Evolutionary conservation across 352 stramenopile species (phyloP), one percentile per base, ranked within the genome.

Genomic region (Globisporangium uncinulatum): DNA sequence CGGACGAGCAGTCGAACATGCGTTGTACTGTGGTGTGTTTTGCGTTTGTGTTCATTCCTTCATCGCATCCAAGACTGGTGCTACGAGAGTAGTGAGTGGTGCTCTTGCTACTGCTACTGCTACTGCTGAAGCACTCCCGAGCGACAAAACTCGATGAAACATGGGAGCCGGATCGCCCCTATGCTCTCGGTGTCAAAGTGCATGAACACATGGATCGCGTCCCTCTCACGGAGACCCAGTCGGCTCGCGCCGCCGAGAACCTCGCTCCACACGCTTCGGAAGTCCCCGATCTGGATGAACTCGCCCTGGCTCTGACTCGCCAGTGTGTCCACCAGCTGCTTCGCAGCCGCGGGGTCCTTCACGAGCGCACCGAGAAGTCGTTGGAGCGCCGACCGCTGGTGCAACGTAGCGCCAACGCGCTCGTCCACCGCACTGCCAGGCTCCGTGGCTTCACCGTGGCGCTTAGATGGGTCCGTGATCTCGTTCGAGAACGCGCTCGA

Each of bases 121-220:
- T 37, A 9, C 19, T 54, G 55, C 20, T 54, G 55, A 7, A 17
- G 42, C 14, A 43, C 31, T 56, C 37, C 31, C 11, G 34, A 46
- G 34, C 42, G 24, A 43, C 65, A 86, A 46, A 79, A 87, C 20
- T 74, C 52, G 6, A 77, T 13, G 20, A 89, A 70, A 4, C 57
- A 36, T 11, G 51, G 36, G n/a, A 86, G 24, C 8, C 54, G 49
- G n/a, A 91, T 83, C 11, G 73, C 75, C 2, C 79, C 81, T 17
- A 91, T 74, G 60, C 79, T 84, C 49, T 86, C 66, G 6, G 65
- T 24, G 52, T 92, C 82, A 54, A 89, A 89, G 60, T 83, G 67
- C 82, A 92, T 92, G 70, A 92, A 92, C 14, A 78, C 73, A 56
- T 89, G 79, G 61, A 89, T 86, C 36, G 71, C 67, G 34, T 92